These are phyloP conservation scores for Melanogaster broomeanus DNA, from an alignment of 768 basidiomycete species.

Conservation along the genomic window DNA sequence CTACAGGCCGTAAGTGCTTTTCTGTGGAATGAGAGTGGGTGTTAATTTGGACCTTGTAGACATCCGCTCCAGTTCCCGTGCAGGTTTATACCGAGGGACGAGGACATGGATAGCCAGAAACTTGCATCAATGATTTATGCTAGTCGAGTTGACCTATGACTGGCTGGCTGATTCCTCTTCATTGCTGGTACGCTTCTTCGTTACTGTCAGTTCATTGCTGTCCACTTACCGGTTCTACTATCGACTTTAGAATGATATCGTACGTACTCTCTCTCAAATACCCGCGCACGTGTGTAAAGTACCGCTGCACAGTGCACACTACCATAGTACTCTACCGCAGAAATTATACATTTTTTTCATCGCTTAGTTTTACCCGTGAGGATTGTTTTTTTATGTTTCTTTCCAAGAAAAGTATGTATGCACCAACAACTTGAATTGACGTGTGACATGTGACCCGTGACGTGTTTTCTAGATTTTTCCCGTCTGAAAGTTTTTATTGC, in stretches of 20 bases:
- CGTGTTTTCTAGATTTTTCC: conserved; percentile 38
- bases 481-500: conserved; percentile 26
- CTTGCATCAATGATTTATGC: conserved; percentile 12
- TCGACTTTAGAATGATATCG: not conserved
- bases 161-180: not conserved
- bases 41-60: not conserved
- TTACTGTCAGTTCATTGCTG: not conserved
- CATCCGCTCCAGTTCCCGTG: conserved; percentile 20
- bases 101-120: conserved; percentile 12
- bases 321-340: no score
- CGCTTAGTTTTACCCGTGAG: no score
- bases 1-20: conserved; percentile 11
- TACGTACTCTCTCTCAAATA: no score
- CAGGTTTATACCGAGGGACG: conserved; percentile 13
- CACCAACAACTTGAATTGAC: not conserved
- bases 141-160: conserved; percentile 3
- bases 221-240: no score
- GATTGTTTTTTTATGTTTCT: no score
- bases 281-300: no score
- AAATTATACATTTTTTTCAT: no score
- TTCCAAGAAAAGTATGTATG: no score
- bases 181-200: no score
- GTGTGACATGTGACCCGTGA: conserved; percentile 17
- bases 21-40: not conserved
- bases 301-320: no score